Evolutionary conservation across 1,284 basidiomycete genomes (phyloP), one percentile per base, ranked within the genome.

Genomic region (Ganoderma sp.): DNA sequence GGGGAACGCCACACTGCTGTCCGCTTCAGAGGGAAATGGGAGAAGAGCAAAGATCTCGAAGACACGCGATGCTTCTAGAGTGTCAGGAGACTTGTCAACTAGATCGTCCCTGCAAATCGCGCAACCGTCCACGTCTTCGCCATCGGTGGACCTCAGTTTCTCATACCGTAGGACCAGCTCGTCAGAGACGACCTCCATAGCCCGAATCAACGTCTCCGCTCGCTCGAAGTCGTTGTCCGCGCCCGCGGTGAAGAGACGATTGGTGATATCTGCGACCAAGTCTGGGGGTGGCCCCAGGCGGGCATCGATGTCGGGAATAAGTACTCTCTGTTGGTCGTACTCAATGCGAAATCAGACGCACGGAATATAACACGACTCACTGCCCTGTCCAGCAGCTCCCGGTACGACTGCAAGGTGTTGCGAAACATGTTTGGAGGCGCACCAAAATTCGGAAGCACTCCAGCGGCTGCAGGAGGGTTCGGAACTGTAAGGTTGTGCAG

Each of bases 81-180:
- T 19, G 2, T 25, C 58, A 14, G 67, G 32, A 25, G 66, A 60
- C 12, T 62, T 62, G 50, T 65, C 63, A 10, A 77, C 37, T 34
- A 77, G 72, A 6, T 67, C 63, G 22, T 79, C 78, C 2, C 77
- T 73, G 54, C 78, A 79, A 10, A 79, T 75, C 6, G 77, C 76
- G 62, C 78, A 79, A 0, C 77, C 75, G 17, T 76, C 78, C 9
- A 58, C 67, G 41, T 73, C 70, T 19, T 78, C 73, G 5, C 70
- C 73, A 25, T 69, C 63, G 9, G 74, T 72, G 4, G 67, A 67
- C 42, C 77, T 72, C 56, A 79, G 67, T 61, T 73, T 70, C 73
- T 79, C 76, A 60, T 78, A 79, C 10, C 78, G 71, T 1, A 66
- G 69, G 2, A 76, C 70, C 32, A 78, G 71, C 10, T 74, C 73